These are phyloP conservation scores for Nematocida sp. DNA, from an alignment of 371 early-diverging fungal genomes.

Conservation along the genomic window DNA sequence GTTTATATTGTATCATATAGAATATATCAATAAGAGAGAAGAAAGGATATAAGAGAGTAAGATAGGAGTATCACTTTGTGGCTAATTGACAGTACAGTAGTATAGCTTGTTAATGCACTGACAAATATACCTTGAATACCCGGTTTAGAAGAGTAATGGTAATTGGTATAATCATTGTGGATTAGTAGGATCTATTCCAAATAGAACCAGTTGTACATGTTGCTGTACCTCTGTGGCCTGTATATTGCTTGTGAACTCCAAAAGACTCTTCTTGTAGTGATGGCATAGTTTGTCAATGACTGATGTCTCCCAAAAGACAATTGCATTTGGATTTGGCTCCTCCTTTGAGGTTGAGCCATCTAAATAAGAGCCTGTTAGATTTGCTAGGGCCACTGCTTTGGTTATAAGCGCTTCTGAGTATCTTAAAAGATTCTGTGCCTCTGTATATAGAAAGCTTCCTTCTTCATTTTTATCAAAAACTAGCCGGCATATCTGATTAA, in stretches of 20 bases:
- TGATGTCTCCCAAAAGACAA: constrained; percentile 37
- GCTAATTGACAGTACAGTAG: too few species aligned
- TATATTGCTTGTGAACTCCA: constrained; percentile 45
- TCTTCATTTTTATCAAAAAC: constrained; percentile 50
- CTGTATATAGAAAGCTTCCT: constrained; percentile 41
- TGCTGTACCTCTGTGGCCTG: constrained; percentile 37
- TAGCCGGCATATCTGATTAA: constrained; percentile 34
- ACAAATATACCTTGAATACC: too few species aligned
- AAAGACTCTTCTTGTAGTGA: constrained; percentile 43
- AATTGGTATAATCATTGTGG: too few species aligned
- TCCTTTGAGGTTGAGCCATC: not conserved
- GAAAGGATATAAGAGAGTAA: too few species aligned
- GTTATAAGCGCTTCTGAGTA: constrained; percentile 20
- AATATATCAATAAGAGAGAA: too few species aligned
- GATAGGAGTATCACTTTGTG: too few species aligned
- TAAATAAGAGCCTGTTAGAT: constrained; percentile 1
- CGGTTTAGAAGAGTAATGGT: too few species aligned
- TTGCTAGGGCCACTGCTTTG: constrained; percentile 6
- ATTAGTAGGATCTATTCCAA: not conserved
- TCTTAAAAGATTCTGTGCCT: constrained; percentile 47
- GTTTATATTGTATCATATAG: too few species aligned
- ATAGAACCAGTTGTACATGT: constrained; percentile 52
- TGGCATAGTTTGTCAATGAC: constrained; percentile 40
- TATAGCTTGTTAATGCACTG: too few species aligned
- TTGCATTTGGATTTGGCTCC: constrained; percentile 23